phyloP scores from a whole-genome alignment of 495 filamentous ascomycete genomes.

The Lasiosphaeria hispida region DNA sequence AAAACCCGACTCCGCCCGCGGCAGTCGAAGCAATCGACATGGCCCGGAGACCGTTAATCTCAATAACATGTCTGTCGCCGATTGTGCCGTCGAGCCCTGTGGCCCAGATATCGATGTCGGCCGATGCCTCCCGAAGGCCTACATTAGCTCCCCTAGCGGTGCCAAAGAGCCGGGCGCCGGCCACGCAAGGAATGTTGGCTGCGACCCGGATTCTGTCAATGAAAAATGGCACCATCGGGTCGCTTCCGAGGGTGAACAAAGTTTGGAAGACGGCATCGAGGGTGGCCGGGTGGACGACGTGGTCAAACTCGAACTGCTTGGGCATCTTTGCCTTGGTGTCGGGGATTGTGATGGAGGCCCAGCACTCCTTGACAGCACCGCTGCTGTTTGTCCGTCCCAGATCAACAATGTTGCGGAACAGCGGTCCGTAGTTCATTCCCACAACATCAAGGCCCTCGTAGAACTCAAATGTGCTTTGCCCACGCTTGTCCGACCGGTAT shows the following conservation, averaged over 20 bases:
- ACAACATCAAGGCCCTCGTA: constrained; percentile 15
- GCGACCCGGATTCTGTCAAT: constrained; percentile 23
- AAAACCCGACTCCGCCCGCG: constrained; percentile 20
- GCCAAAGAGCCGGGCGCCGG: constrained; percentile 10
- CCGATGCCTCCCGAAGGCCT: constrained; percentile 11
- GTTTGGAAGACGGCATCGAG: constrained; percentile 11
- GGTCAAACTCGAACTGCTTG: constrained; percentile 29
- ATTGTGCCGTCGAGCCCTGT: neutral
- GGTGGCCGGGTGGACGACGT: constrained; percentile 6
- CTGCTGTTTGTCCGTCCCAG: neutral
- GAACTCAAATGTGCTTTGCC: constrained; percentile 6
- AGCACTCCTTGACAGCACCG: constrained; percentile 10
- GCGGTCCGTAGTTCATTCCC: constrained; percentile 29
- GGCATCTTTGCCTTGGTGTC: constrained; percentile 44
- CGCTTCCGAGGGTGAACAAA: constrained; percentile 8
- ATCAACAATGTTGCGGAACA: constrained; percentile 7
- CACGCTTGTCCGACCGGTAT: neutral
- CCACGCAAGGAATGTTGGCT: constrained; percentile 14
- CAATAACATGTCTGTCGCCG: neutral
- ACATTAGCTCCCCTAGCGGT: constrained; percentile 10
- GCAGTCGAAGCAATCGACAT: constrained; percentile 3
- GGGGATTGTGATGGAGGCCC: constrained; percentile 28
- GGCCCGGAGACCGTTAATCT: constrained; percentile 14
- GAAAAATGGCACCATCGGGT: constrained; percentile 14
- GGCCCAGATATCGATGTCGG: constrained; percentile 16